Base-by-base conservation (phyloP, 345 rosid genomes). In the Pistacia atlantica region DNA sequence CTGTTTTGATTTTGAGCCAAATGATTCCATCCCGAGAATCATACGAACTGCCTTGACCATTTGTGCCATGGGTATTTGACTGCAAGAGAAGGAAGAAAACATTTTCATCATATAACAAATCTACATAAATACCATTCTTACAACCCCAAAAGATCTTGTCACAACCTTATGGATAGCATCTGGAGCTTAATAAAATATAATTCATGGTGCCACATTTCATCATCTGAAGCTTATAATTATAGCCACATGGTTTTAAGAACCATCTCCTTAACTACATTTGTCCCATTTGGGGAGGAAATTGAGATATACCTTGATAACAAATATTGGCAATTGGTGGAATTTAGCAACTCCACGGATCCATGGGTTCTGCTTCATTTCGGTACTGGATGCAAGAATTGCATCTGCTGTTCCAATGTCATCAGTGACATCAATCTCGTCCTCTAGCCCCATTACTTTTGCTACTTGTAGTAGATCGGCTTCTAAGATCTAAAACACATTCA, bases 21-120 rank as follows among this genome's bases (percentile, higher is more conserved):
- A 83, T 31, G 97, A 89, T 79, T 87, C 96, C 82, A 86, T 87
- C 71, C 91, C 90, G 46, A 93, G 95, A 81, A 95, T 90, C 92
- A 89, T 89, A 8, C 96, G 92, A 74, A 95, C 84, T 55, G 99
- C 98, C 86, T 95, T 95, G 72, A 93, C 98, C 96, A 93, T 90
- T 82, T 93, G 97, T 18, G 98, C 98, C 98, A 93, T 90, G 22
- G 22, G 98, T 90, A 83, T 88, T 92, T 68, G 93, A 90, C 99
- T 95, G 91, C 85, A 81, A 76, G 33, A 76, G 6, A 60, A 80
- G n/a, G 59, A 62, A 51, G 69, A 28, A 14, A 22, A 75, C 37
- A 65, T 35, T 20, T 28, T 8, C 48, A 46, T 73, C 46, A 62
- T 17, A 73, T n/a, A 31, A 73, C n/a, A 18, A 17, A 18, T 16